Evolutionary conservation across 83 land plant species (phyloP), one percentile per base, ranked within the genome.

Genomic region (Picea abies): DNA sequence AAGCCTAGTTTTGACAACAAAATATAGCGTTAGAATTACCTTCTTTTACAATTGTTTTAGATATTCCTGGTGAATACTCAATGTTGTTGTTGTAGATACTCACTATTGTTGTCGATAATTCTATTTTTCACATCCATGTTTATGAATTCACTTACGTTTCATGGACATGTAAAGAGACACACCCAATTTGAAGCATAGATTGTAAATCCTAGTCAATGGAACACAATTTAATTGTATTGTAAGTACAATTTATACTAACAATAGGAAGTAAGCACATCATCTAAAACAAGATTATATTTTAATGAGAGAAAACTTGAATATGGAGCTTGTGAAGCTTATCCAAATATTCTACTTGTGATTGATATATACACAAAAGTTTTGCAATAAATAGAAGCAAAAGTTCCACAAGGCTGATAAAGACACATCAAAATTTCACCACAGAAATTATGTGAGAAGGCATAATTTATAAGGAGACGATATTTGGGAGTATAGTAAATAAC

Each of bases 311-410:
- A 62, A 96, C 98, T 95, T 94, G 95, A 78, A 89, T 72, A 6
- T 82, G 61, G 22, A 98, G 99, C 88, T 92, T 93, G 83, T 88
- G 82, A 23, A 83, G 80, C 32, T 82, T 87, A 63, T 85, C 84
- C 16, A 88, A 81, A 56, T 77, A 79, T 19, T 87, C 90, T 14
- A 84, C 86, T 70, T 85, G 90, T 44, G 90, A 81, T 35, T 58
- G 69, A 39, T 90, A 86, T 58, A 94, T 84, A 39, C 80, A 75
- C 97, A 92, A 96, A 56, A 86, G 11, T 71, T 82, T 85, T 25
- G 96, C 96, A 80, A 98, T 92, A 29, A 29, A 29, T 29, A 29
- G 29, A 29, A 29, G 29, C 29, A 29, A 29, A 29, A 29, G 29
- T 29, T 29, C 29, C 29, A 29, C 0, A 0, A 29, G 29, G 29